These are phyloP conservation scores for Dinochytrium kinnereticum DNA, from an alignment of 371 early-diverging fungal species.

Conservation along the genomic window DNA sequence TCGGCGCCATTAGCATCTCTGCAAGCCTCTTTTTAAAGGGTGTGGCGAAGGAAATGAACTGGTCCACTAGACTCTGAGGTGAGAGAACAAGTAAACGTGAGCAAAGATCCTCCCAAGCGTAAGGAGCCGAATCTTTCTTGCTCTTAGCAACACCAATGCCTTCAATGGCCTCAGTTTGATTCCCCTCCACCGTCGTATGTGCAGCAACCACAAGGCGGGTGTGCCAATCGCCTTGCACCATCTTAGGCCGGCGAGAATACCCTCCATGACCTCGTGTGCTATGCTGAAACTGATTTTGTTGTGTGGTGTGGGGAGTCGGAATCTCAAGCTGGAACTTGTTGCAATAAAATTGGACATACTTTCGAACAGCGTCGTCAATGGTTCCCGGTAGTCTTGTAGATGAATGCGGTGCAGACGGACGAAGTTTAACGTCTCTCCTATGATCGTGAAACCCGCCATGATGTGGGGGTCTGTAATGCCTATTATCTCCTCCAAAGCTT, in stretches of 20 bases:
- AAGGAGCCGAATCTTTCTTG: constrained; percentile 30
- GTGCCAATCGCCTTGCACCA: constrained; percentile 31
- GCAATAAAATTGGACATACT: constrained; percentile 42
- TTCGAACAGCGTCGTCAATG: constrained; percentile 27
- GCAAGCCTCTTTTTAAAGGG: constrained; percentile 38
- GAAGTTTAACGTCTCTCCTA: neutral
- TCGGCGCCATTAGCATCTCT: constrained; percentile 31
- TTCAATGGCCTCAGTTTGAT: neutral
- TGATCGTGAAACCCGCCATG: neutral
- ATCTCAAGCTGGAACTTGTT: constrained; percentile 18
- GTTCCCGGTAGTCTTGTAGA: neutral
- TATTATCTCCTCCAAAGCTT: neutral
- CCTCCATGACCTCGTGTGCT: neutral
- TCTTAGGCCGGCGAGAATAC: constrained; percentile 8
- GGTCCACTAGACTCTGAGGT: constrained; percentile 27
- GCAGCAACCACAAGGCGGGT: constrained; percentile 20
- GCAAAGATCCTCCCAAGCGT: constrained; percentile 30
- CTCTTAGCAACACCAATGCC: constrained; percentile 20
- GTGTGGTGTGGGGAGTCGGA: constrained; percentile 24
- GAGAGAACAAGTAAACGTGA: constrained; percentile 27
- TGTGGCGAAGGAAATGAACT: constrained; percentile 30
- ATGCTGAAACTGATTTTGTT: neutral
- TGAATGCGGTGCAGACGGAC: neutral
- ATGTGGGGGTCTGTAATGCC: neutral
- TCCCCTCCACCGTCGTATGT: constrained; percentile 30